phyloP scores from a whole-genome alignment of 2,329 filamentous ascomycete species.

The Pseudogymnoascus sp. region DNA sequence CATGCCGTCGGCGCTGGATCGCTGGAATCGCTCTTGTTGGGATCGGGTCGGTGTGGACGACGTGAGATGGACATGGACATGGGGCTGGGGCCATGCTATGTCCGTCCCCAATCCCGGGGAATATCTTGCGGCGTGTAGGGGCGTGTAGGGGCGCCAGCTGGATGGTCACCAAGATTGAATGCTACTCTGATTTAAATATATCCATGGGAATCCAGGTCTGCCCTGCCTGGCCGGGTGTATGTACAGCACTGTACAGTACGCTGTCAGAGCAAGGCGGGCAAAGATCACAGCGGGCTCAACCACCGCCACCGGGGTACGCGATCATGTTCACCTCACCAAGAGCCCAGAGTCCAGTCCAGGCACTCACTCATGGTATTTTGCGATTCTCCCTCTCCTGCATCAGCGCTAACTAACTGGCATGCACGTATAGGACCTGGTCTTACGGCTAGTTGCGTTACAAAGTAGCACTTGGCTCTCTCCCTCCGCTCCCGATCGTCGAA shows the following conservation, averaged over 20 bases:
- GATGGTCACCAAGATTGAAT: neutral
- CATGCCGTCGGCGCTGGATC: neutral
- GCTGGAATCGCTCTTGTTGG: neutral
- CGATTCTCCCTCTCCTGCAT: neutral
- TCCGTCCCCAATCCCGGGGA: neutral
- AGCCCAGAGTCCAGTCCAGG: neutral
- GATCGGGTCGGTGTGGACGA: slow-evolving; percentile 1
- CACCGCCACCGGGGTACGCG: neutral
- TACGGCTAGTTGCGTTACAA: neutral
- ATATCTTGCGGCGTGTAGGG: neutral
- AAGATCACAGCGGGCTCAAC: neutral
- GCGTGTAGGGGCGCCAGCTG: neutral
- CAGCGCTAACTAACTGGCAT: neutral
- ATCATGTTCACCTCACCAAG: neutral
- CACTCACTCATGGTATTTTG: neutral
- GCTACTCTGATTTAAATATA: neutral
- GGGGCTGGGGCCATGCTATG: neutral
- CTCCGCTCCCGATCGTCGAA: neutral
- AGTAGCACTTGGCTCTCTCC: neutral
- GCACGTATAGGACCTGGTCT: neutral
- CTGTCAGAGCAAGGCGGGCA: neutral
- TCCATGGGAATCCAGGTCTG: neutral
- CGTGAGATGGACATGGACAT: neutral
- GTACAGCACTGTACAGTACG: too few species aligned
- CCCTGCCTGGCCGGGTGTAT: neutral